Base-by-base conservation (phyloP, 768 basidiomycete species). In the Mycena capillaripes region DNA sequence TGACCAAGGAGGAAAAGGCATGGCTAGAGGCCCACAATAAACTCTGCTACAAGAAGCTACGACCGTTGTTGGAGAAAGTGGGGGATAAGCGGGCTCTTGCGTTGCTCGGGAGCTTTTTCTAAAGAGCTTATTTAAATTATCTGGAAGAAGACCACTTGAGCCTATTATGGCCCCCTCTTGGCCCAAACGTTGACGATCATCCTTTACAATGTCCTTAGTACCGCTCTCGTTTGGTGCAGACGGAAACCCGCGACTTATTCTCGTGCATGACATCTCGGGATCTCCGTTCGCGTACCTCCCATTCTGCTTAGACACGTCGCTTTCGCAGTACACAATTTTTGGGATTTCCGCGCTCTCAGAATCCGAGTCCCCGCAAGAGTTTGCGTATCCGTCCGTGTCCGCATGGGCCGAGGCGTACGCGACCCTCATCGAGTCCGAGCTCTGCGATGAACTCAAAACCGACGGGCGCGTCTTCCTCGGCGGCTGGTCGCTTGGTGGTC, bases 1-100 rank as follows among this genome's bases (percentile, higher is more conserved):
- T 94, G 68, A 84, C 87, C 16, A 89, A 87, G 69, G 87, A 89
- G 40, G 91, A 94, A 80, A 86, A 82, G 44, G 79, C 85, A 36
- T 94, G 93, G 93, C 74, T 94, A 36, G 87, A 87, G 78, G 86
- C 85, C 69, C 66, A 75, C 63, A 75, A 75, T 32, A 53, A 60
- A 29, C 70, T 75, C 21, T 66, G 74, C 48, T 75, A 75, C 44
- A 16, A 72, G 42, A 72, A 72, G 38, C 27, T 75, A 42, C 66
- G 58, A 14, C 74, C 74, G 11, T 34, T 75, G 50, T 53, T 75
- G 74, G 67, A 65, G 62, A 40, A 75, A 38, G 70, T 29, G 21
- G 61, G 70, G 8, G 74, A 75, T 52, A 65, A 69, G 48, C 70
- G 74, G 14, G 74, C 70, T 27, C 48, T 38, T 4, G 59, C 38